Evolutionary conservation across 2,329 filamentous ascomycete genomes (phyloP).

Genomic region (Fusarium chlamydosporum): DNA sequence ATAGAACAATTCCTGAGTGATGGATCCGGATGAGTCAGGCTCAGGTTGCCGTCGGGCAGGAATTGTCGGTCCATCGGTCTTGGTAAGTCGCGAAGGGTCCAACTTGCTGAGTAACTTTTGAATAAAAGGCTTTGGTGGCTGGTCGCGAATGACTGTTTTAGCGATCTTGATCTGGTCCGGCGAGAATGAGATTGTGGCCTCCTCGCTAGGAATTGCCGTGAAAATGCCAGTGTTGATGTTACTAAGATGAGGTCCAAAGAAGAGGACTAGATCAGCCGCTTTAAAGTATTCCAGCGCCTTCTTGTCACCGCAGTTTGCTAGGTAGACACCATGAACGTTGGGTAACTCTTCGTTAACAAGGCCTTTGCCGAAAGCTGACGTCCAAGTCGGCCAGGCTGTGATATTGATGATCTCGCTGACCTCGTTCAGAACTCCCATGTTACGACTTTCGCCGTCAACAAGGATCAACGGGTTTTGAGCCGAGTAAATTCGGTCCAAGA

Average conservation of each 20-base stretch:
- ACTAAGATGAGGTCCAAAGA: constrained; percentile 22
- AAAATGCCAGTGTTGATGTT: constrained; percentile 28
- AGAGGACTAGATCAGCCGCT: constrained; percentile 13
- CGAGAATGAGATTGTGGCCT: constrained; percentile 4
- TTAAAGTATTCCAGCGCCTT: constrained; percentile 9
- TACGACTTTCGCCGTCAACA: constrained; percentile 22
- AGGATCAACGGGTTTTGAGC: constrained; percentile 19
- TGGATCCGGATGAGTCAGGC: not conserved
- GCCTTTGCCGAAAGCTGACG: constrained; percentile 22
- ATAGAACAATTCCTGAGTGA: constrained; percentile 16
- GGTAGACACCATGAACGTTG: constrained; percentile 24
- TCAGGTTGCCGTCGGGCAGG: not conserved
- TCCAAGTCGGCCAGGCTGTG: constrained; percentile 21
- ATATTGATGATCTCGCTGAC: not conserved
- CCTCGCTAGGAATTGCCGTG: constrained; percentile 9
- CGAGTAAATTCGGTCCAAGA: constrained; percentile 13
- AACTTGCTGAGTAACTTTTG: not conserved
- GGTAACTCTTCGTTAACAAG: constrained; percentile 12
- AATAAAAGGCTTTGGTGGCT: not conserved
- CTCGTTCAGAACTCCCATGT: not conserved
- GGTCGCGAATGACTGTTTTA: constrained; percentile 2
- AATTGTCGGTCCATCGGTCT: not conserved
- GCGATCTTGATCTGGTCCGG: constrained; percentile 9
- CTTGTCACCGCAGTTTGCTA: not conserved
- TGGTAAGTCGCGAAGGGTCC: constrained; percentile 8